A percentile compares a stretch with the other conserved stretches of the same genome.
Conservation (phyloP, 73 alveolate species). For the Effrenium voratum region DNA sequence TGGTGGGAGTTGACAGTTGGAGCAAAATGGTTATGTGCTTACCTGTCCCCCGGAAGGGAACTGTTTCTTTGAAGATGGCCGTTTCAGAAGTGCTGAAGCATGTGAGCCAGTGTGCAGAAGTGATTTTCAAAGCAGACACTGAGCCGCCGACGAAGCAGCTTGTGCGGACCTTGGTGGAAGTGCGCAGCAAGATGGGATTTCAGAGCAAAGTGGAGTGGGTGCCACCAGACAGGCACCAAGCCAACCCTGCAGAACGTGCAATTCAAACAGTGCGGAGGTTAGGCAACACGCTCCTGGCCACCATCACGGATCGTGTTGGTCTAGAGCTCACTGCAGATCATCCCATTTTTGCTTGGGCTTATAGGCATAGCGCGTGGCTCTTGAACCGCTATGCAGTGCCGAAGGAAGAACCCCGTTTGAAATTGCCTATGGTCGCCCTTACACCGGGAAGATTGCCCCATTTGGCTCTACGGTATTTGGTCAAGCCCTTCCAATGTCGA, state of each 20-base stretch:
- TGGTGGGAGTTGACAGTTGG: slow-evolving; percentile 2
- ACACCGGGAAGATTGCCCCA: too few species aligned
- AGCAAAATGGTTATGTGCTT: neutral
- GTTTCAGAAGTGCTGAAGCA: neutral
- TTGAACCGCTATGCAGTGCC: neutral
- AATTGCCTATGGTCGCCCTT: too few species aligned
- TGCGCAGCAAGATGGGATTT: too few species aligned
- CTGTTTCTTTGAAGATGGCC: neutral
- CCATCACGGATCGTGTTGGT: too few species aligned
- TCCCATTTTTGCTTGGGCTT: neutral
- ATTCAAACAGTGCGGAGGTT: neutral
- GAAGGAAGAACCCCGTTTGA: too few species aligned
- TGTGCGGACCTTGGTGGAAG: too few species aligned
- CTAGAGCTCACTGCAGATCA: neutral
- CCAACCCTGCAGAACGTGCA: too few species aligned
- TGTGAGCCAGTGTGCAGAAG: neutral
- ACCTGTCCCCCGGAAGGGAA: slow-evolving; percentile 7
- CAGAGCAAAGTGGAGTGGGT: too few species aligned
- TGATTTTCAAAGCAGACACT: neutral
- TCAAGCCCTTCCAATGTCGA: too few species aligned
- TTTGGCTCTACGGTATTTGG: too few species aligned
- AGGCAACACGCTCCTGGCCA: neutral
- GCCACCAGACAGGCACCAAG: too few species aligned
- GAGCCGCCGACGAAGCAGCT: too few species aligned
- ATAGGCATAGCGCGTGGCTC: neutral